Percentiles rank a stretch among this genome's conserved stretches.
Evolutionary conservation across 257 asterid genomes (phyloP).

Genomic region (Anisodus tanguticus): DNA sequence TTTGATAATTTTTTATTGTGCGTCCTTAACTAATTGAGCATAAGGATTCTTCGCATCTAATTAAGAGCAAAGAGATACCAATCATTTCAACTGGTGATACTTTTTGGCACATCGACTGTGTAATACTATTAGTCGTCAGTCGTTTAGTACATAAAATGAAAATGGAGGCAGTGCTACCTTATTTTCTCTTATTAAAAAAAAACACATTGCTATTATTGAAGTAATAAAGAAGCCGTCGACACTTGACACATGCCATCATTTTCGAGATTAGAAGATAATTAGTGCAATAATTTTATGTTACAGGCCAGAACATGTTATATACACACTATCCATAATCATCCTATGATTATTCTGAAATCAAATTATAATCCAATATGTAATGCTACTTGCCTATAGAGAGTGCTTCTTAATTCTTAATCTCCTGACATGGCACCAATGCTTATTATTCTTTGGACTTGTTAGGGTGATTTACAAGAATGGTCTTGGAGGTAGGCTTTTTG

Average conservation of each 20-base stretch:
- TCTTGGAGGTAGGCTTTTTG: too few species aligned
- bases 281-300: conserved; percentile 10
- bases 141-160: background rate
- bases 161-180: background rate
- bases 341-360: background rate
- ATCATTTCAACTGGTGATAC: too few species aligned
- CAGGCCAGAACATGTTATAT: background rate
- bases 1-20: too few species aligned
- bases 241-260: background rate
- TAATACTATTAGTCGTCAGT: too few species aligned
- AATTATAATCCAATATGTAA: background rate
- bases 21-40: too few species aligned
- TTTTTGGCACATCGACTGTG: too few species aligned
- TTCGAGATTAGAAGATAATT: background rate
- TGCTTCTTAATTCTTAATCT: background rate
- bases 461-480: too few species aligned
- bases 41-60: too few species aligned
- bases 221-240: background rate
- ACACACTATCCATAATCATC: background rate
- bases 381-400: conserved; percentile 9
- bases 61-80: too few species aligned
- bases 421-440: too few species aligned
- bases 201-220: background rate
- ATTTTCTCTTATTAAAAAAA: background rate
- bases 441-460: too few species aligned